Base-by-base conservation (phyloP, 768 basidiomycete species). In the Kwoniella dendrophila region DNA sequence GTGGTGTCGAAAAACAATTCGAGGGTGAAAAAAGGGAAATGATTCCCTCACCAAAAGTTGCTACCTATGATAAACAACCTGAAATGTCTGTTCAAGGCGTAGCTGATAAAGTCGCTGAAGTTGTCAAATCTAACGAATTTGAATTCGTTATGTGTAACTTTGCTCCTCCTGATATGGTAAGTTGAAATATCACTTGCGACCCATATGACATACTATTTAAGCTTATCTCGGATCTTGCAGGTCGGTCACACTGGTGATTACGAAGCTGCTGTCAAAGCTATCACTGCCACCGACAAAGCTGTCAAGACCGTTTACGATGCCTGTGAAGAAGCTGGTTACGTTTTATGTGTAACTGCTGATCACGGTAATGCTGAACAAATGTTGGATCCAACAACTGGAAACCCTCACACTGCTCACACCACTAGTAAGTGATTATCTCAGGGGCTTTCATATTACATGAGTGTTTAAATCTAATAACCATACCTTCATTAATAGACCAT, bases 111-210 rank as follows among this genome's bases (percentile, higher is more conserved):
- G 92, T 96, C n/a, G 90, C 90, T 1, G 88, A 91, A 78, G 83
- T 92, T 7, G 84, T 97, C 66, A 84, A 83, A 72, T 81, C 82
- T 69, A 80, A 83, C 57, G 83, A 86, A 47, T 84, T 90, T 72
- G 89, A 94, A 44, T 96, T 96, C 73, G 85, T 96, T 61, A 96
- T 96, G 92, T 95, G 92, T 82, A 96, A 95, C 81, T 96, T 95
- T 79, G 93, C 93, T 3, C 93, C 93, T 34, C 93, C 93, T 3
- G 93, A 97, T 74, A 95, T 96, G 93, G 93, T 88, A 49, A 38
- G 80, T 75, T 7, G 7, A 8, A 16, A 7, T 36, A 8, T 22
- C 43, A 16, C 4, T 24, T 44, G 43, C 14, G 10, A 16, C 22
- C 10, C 10, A 44, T 10, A 22, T 16, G 43, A 20, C 14, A 18